Conservation (phyloP, 2,329 filamentous ascomycete species). For the Dactylella cylindrospora region DNA sequence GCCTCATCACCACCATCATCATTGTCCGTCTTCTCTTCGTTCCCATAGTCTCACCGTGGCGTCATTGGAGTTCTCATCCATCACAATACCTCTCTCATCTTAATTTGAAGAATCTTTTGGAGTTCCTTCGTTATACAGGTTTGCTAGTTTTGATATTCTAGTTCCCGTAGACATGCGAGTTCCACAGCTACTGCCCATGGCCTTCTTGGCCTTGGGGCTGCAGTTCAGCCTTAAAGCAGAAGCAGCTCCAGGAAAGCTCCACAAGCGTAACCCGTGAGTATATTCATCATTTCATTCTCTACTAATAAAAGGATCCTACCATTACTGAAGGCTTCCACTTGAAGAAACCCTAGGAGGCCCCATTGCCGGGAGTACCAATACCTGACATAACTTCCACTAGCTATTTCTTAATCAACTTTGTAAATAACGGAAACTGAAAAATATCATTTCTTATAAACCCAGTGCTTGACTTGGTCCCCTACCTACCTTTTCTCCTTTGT, state of each 20-base stretch:
- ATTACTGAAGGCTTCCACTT: too few species aligned
- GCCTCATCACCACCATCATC: neutral
- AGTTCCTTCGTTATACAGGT: constrained; percentile 28
- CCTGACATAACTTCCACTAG: too few species aligned
- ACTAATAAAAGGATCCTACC: too few species aligned
- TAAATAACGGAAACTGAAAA: too few species aligned
- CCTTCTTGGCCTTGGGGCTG: constrained; percentile 12
- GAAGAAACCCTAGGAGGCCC: too few species aligned
- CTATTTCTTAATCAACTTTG: too few species aligned
- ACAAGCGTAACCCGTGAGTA: constrained; percentile 38
- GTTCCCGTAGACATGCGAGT: constrained; percentile 9
- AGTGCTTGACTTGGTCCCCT: too few species aligned
- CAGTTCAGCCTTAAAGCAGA: constrained; percentile 5
- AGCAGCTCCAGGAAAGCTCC: constrained; percentile 30
- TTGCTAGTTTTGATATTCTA: neutral
- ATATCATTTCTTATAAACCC: too few species aligned
- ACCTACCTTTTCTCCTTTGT: too few species aligned
- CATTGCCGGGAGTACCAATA: too few species aligned
- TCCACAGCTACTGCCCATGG: constrained; percentile 1
- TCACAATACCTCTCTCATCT: neutral
- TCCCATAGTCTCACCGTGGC: neutral
- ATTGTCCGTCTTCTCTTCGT: too few species aligned
- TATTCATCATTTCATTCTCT: too few species aligned
- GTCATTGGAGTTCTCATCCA: constrained; percentile 1
- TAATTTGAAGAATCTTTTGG: constrained; percentile 1